Percentiles rank a stretch among this genome's conserved stretches.
Conservation (phyloP, 352 stramenopile genomes). For the Pythium diclinum region DNA sequence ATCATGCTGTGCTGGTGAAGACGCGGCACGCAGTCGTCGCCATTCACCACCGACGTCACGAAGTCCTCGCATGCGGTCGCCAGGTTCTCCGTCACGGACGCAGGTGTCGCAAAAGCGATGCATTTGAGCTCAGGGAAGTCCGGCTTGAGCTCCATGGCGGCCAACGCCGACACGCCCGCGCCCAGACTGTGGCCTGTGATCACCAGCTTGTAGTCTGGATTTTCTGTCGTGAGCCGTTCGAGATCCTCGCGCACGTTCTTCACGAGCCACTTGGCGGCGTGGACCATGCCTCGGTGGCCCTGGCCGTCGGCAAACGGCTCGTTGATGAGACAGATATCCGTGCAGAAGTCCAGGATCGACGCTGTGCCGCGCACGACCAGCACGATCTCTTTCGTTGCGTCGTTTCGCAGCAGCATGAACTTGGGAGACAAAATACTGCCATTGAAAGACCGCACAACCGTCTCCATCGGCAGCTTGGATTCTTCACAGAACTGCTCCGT, state of each 20-base stretch:
- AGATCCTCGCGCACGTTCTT: slow-evolving; percentile 53
- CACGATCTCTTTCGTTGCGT: slow-evolving; percentile 54
- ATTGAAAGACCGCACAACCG: slow-evolving; percentile 46
- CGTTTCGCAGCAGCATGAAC: slow-evolving; percentile 59
- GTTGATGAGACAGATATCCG: slow-evolving; percentile 74
- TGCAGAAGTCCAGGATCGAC: slow-evolving; percentile 80
- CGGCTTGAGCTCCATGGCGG: slow-evolving; percentile 44
- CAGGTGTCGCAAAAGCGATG: slow-evolving; percentile 66
- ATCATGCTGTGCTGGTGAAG: slow-evolving; percentile 75
- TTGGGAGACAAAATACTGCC: slow-evolving; percentile 80
- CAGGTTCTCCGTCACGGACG: slow-evolving; percentile 64
- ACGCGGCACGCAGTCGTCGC: slow-evolving; percentile 79
- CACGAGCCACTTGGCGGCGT: slow-evolving; percentile 69
- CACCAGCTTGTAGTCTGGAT: slow-evolving; percentile 58
- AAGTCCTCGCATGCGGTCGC: slow-evolving; percentile 48
- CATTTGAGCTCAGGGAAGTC: slow-evolving; percentile 52
- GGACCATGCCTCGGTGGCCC: slow-evolving; percentile 80
- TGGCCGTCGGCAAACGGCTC: slow-evolving; percentile 67
- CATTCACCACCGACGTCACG: slow-evolving; percentile 73
- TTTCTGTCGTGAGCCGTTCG: slow-evolving; percentile 29
- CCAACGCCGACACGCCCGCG: slow-evolving; percentile 63
- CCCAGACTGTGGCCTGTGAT: slow-evolving; percentile 74
- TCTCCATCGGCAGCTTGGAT: slow-evolving; percentile 34
- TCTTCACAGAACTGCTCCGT: slow-evolving; percentile 53
- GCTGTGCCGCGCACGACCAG: slow-evolving; percentile 64